Evolutionary conservation across 331 rosid genomes (phyloP), one percentile per base, ranked within the genome.

Genomic region (Quercus tomentella): DNA sequence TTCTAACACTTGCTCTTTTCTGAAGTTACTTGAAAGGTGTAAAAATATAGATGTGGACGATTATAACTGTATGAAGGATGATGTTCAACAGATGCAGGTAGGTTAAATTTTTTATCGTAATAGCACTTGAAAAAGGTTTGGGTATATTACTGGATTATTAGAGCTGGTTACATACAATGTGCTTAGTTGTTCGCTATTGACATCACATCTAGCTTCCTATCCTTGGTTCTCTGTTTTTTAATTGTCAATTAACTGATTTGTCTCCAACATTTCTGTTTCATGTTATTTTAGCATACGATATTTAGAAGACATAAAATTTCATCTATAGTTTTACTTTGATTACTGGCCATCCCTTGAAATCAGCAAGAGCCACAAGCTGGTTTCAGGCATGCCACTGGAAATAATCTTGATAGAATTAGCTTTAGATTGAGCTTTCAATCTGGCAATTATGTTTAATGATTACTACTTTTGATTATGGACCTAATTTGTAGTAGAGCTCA

Each of bases 1-100:
- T 79, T 80, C 41, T 21, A 22, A 43, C 56, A 10, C 57, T 82
- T 22, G 22, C 15, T 72, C 56, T 79, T n/a, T 52, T 68, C 54
- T 76, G 67, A 69, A 95, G 99, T 80, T 95, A 78, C 91, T 86
- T 63, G 97, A 89, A 74, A 91, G 83, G 83, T 78, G 84, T 81
- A 93, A 84, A 77, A 81, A 85, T 78, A 73, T 95, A 72, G 94
- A 95, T 73, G 83, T 82, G 54, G 96, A 93, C 35, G 99, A 95
- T 75, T 95, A 90, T 85, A 89, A 83, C 79, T 93, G 91, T 65
- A 67, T 88, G 81, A 95, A 91, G 89, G 85, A 79, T 18, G 88
- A 88, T 58, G 92, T 84, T 84, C 85, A 65, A 76, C 91, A 84
- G 71, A 56, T 89, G 91, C 85, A 87, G 99, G 99, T 95, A 75